Base-by-base conservation (phyloP, 2,329 filamentous ascomycete genomes). In the Hypoxylon sp. region DNA sequence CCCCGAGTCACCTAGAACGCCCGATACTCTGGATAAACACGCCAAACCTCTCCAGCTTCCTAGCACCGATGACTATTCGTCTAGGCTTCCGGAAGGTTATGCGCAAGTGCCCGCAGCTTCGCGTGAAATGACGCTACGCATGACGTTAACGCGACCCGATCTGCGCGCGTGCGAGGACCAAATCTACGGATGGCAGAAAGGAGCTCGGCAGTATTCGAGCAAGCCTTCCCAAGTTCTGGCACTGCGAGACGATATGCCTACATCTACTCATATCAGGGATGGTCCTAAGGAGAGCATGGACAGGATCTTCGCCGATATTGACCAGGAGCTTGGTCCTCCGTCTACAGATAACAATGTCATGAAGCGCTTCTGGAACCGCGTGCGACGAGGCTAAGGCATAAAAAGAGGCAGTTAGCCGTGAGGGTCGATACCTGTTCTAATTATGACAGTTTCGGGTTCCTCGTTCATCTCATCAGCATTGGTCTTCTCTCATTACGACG, bases 81-180 rank as follows among this genome's bases (percentile, higher is more conserved):
- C 74, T 63, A 81, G 80, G 67, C 72, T 74, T n/a, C 76, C 80
- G 3, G 77, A 76, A 39, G 83, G 83, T 63, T 85, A 86, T 73
- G 80, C 82, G 10, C 86, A 88, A 52, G 84, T 83, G 4, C 81
- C 87, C 1, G 82, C 85, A 0, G 85, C 86, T 35, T 91, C 88
- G 61, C 88, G 94, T 35, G 94, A 98, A 79, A 98, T 98, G 94
- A 98, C 96, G 2, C 82, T 98, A 53, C 92, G 94, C 53, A 97
- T 98, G 94, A 98, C 95, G 0, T 86, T 98, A 60, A 98, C 96
- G 2, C 86, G 94, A 51, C 93, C 94, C 0, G 95, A 98, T 77
- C 85, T 98, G 52, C 90, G 94, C 46, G 90, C 91, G 3, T 85
- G 90, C 69, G 92, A 95, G 68, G 88, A 91, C 10, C 85, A 90